Evolutionary conservation across 768 basidiomycete genomes (phyloP).

Genomic region (Cystobasidium onofrii): DNA sequence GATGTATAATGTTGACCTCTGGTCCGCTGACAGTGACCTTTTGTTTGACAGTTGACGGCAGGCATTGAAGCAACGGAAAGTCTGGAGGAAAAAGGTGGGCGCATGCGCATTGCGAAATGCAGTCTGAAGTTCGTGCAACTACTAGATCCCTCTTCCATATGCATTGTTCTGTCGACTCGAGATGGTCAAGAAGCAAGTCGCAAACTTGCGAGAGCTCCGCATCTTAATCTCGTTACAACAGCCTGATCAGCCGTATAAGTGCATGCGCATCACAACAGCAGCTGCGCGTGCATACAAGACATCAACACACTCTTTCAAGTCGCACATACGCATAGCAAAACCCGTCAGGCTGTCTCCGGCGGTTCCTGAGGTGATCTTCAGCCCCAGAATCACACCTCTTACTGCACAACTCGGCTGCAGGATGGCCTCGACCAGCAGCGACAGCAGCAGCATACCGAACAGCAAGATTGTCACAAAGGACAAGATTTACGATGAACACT

Average conservation of each 20-base stretch:
- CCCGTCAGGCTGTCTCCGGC: not conserved
- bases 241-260: not conserved
- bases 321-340: not conserved
- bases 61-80: too few species aligned
- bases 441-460: not conserved
- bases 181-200: too few species aligned
- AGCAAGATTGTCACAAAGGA: constrained; percentile 3
- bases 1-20: too few species aligned
- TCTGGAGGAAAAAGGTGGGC: too few species aligned
- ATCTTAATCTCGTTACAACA: not conserved
- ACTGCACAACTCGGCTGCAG: not conserved
- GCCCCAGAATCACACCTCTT: not conserved
- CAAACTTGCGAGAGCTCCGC: not conserved
- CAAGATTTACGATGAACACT: constrained; percentile 21
- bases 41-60: too few species aligned
- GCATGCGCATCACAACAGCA: not conserved
- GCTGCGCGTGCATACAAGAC: not conserved
- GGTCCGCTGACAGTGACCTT: too few species aligned
- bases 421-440: not conserved
- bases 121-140: too few species aligned
- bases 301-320: not conserved
- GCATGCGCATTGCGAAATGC: too few species aligned
- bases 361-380: not conserved
- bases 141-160: too few species aligned
- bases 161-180: too few species aligned